These are phyloP conservation scores for Lonicera japonica DNA, from an alignment of 129 eudicot species.

Conservation along the genomic window DNA sequence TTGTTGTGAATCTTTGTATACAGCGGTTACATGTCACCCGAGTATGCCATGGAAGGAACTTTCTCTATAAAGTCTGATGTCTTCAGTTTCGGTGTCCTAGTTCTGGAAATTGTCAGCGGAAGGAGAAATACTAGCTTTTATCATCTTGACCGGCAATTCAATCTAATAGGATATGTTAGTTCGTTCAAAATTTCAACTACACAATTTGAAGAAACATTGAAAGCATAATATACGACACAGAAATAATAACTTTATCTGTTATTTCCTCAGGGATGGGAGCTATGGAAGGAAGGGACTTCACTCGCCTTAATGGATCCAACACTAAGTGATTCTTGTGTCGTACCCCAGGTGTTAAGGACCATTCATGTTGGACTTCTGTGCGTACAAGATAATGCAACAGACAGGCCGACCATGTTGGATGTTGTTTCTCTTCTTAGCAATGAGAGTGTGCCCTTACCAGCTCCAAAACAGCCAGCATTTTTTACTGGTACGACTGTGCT, in stretches of 20 bases:
- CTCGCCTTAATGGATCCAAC: conserved; percentile 23
- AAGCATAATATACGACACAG: background rate
- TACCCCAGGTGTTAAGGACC: conserved; percentile 16
- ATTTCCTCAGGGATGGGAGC: conserved; percentile 30
- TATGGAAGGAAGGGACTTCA: conserved; percentile 16
- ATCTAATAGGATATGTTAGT: conserved; percentile 30
- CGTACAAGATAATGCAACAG: conserved; percentile 34
- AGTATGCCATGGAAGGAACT: conserved; percentile 28
- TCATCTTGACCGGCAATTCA: conserved; percentile 21
- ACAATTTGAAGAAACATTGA: background rate
- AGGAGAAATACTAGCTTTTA: conserved; percentile 23
- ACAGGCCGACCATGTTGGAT: conserved; percentile 41
- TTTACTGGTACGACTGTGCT: conserved; percentile 12
- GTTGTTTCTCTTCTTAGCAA: conserved; percentile 33
- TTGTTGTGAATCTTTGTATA: background rate
- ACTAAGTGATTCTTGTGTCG: conserved; percentile 1
- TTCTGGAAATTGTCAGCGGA: conserved; percentile 33
- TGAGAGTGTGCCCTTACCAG: conserved; percentile 19
- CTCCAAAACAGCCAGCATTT: conserved; percentile 11
- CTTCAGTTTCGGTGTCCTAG: conserved; percentile 33
- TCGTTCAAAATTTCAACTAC: background rate
- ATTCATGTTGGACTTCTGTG: conserved; percentile 32
- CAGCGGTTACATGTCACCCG: conserved; percentile 43
- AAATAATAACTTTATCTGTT: background rate
- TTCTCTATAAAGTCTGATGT: conserved; percentile 34